Base-by-base conservation (phyloP, 225 moss, liverwort and hornwort species). In the Pleurozium schreberi region DNA sequence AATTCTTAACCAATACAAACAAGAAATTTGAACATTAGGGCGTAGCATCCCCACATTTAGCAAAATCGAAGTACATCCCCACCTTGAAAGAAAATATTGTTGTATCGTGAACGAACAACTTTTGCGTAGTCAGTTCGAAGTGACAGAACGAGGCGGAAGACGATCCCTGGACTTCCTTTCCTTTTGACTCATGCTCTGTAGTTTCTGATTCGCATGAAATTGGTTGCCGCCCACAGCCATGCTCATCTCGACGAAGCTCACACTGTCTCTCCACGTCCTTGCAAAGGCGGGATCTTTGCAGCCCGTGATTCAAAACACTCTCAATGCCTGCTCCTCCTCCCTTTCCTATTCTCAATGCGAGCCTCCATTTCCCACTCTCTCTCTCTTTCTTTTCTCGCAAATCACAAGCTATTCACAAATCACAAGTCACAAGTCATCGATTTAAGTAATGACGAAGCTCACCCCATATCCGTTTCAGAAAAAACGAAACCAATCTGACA, bases 141-240 rank as follows among this genome's bases (percentile, higher is more conserved):
- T 58, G 58, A 57, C 83, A 83, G 89, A 82, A 28, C 69, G 85
- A 23, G 92, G 90, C 40, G 90, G 89, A 85, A 91, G 91, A 65
- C 91, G 91, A 87, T 92, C 92, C 63, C 92, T 75, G 49, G 89
- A 92, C 65, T 92, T 92, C 85, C 92, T 85, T 85, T 91, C 92
- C 71, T 89, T 92, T 89, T 91, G 92, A 85, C 89, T 91, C 91
- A 92, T 92, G 73, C 87, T 89, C 92, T 92, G 91, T 21, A 92
- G 89, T 42, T 77, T 85, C 85, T 85, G 92, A 71, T 87, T 91
- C 76, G 82, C 91, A 58, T 81, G 87, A 43, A 65, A 62, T 42
- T 82, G 83, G 83, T 86, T 86, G 45, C 83, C 74, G 64, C 86
- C 71, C 66, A 88, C 87, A 64, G 78, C 89, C 91, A 89, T 92